Percentiles rank a stretch among this genome's conserved stretches.
These are phyloP conservation scores for Xanthoparmelia taractica DNA, from an alignment of 495 filamentous ascomycete species.

Conservation along the genomic window DNA sequence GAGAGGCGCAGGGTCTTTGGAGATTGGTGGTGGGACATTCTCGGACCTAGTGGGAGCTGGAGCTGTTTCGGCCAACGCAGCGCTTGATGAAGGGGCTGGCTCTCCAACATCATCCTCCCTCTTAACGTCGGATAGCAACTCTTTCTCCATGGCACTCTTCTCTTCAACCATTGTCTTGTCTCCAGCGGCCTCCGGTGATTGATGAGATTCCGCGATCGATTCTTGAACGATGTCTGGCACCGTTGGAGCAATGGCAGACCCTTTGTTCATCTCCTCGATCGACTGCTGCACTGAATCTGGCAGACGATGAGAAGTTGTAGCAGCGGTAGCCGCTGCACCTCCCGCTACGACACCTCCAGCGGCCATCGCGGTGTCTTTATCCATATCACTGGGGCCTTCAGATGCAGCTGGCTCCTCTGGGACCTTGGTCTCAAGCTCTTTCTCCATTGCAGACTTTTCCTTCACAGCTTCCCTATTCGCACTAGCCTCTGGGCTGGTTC, in stretches of 20 bases:
- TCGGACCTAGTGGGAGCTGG: conserved; percentile 29
- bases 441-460: conserved; percentile 55
- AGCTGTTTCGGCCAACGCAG: conserved; percentile 38
- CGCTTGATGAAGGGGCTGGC: conserved; percentile 45
- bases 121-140: conserved; percentile 52
- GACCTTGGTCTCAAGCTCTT: conserved; percentile 53
- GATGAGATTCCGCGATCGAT: conserved; percentile 56
- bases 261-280: conserved; percentile 29
- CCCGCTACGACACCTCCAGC: conserved; percentile 37
- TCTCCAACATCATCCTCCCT: conserved; percentile 42
- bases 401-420: conserved; percentile 48
- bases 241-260: conserved; percentile 33
- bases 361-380: conserved; percentile 32
- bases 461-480: conserved; percentile 46
- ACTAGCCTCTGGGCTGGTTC: conserved; percentile 53
- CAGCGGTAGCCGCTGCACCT: conserved; percentile 31
- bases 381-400: conserved; percentile 40
- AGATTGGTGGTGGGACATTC: conserved; percentile 5
- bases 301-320: conserved; percentile 31
- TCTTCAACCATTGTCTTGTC: conserved; percentile 61
- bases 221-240: conserved; percentile 69
- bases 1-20: conserved; percentile 14
- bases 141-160: conserved; percentile 67
- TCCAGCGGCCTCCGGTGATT: conserved; percentile 62
- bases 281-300: conserved; percentile 25